Evolutionary conservation across 495 filamentous ascomycete species (phyloP).

Genomic region (Penicillium maclennaniae): DNA sequence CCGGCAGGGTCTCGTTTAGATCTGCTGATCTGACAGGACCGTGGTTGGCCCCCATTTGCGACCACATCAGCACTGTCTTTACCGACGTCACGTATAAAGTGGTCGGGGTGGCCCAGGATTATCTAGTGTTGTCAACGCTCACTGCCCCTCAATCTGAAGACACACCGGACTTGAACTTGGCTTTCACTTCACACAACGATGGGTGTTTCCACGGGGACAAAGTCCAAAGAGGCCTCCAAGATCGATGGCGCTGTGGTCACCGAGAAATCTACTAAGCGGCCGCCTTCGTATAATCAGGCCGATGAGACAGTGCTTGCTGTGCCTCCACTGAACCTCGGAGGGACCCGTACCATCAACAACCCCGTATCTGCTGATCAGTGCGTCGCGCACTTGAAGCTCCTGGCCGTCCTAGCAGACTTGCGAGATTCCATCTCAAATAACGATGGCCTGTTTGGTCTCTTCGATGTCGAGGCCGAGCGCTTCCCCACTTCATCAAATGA

Average conservation of each 20-base stretch:
- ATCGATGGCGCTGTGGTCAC: background rate
- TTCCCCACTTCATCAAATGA: slow-evolving; percentile 10
- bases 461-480: slow-evolving; percentile 42
- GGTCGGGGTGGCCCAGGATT: background rate
- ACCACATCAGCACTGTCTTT: background rate
- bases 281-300: slow-evolving; percentile 18
- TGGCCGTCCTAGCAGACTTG: slow-evolving; percentile 64
- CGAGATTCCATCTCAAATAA: slow-evolving; percentile 61
- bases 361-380: slow-evolving; percentile 36
- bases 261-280: slow-evolving; percentile 3
- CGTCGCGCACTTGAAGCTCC: slow-evolving; percentile 75
- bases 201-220: slow-evolving; percentile 12
- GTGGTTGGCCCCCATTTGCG: slow-evolving; percentile 1
- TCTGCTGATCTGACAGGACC: background rate
- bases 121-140: background rate
- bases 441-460: slow-evolving; percentile 66
- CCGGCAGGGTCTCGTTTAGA: background rate
- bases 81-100: background rate
- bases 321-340: slow-evolving; percentile 14
- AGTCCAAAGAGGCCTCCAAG: slow-evolving; percentile 12
- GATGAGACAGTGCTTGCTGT: slow-evolving; percentile 8
- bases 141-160: background rate
- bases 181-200: slow-evolving; percentile 11
- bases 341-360: background rate
- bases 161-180: background rate